Evolutionary conservation across 192 early-diverging fungal genomes (phyloP).

Genomic region (Mortierella antarctica): DNA sequence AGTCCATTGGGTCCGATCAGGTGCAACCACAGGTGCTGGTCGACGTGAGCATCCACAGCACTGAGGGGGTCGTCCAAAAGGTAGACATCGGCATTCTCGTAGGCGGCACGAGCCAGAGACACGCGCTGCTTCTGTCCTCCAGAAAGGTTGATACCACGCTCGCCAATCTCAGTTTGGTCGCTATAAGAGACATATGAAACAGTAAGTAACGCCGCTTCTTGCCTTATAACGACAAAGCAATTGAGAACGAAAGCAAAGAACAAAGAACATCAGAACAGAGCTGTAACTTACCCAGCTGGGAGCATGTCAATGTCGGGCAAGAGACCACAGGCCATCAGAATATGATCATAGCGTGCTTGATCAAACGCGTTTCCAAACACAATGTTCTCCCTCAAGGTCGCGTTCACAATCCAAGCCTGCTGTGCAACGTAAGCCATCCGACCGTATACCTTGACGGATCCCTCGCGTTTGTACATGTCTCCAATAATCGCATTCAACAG

Average conservation of each 20-base stretch:
- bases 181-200: slow-evolving; percentile 15
- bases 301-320: slow-evolving; percentile 86
- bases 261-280: too few species aligned
- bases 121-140: slow-evolving; percentile 90
- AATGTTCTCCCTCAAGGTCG: slow-evolving; percentile 91
- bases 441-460: slow-evolving; percentile 71
- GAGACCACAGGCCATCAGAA: slow-evolving; percentile 84
- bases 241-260: too few species aligned
- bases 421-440: slow-evolving; percentile 71
- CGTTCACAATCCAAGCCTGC: slow-evolving; percentile 94
- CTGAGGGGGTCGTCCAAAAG: slow-evolving; percentile 62
- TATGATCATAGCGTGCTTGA: slow-evolving; percentile 73
- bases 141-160: slow-evolving; percentile 88
- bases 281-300: slow-evolving; percentile 57
- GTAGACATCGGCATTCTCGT: slow-evolving; percentile 77
- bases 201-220: too few species aligned
- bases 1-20: slow-evolving; percentile 86
- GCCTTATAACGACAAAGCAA: too few species aligned
- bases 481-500: slow-evolving; percentile 71
- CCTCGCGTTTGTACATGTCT: slow-evolving; percentile 82
- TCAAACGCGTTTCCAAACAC: slow-evolving; percentile 84
- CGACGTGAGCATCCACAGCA: slow-evolving; percentile 71
- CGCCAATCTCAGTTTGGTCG: slow-evolving; percentile 92
- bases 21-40: slow-evolving; percentile 77
- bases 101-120: slow-evolving; percentile 79